These are phyloP conservation scores for Xylaria sp. DNA, from an alignment of 2,329 filamentous ascomycete species.

Conservation along the genomic window DNA sequence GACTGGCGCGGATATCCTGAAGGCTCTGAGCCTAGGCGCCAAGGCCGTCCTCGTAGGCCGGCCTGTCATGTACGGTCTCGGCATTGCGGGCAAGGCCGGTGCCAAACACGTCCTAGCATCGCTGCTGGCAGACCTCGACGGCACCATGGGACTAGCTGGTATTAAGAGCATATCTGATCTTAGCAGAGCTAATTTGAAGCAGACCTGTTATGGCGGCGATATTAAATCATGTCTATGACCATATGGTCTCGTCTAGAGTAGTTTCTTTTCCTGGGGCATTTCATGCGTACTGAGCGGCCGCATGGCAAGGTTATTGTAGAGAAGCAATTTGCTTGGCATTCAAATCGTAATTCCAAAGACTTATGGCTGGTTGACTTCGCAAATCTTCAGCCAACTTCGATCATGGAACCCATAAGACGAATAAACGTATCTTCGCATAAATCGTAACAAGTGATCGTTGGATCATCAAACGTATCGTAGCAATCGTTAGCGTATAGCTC, in stretches of 20 bases:
- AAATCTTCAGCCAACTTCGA: not conserved
- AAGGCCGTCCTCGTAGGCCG: slow-evolving; percentile 56
- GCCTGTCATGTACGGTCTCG: slow-evolving; percentile 57
- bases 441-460: not conserved
- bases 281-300: not conserved
- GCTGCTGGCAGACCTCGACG: slow-evolving; percentile 56
- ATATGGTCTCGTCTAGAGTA: not conserved
- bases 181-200: slow-evolving; percentile 39
- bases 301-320: too few species aligned
- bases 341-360: not conserved
- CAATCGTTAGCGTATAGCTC: not conserved
- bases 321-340: too few species aligned
- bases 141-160: slow-evolving; percentile 52
- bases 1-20: slow-evolving; percentile 58
- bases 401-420: not conserved
- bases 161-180: slow-evolving; percentile 42
- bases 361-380: not conserved
- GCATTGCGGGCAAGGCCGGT: slow-evolving; percentile 52
- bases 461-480: not conserved
- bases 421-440: not conserved
- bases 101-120: slow-evolving; percentile 49
- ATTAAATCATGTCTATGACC: slow-evolving; percentile 36
- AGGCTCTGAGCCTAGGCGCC: slow-evolving; percentile 55
- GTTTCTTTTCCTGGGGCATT: not conserved
- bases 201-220: slow-evolving; percentile 39